Base-by-base conservation (phyloP, 1,139 yeast genomes). In the Saccharomyces hybrid region DNA sequence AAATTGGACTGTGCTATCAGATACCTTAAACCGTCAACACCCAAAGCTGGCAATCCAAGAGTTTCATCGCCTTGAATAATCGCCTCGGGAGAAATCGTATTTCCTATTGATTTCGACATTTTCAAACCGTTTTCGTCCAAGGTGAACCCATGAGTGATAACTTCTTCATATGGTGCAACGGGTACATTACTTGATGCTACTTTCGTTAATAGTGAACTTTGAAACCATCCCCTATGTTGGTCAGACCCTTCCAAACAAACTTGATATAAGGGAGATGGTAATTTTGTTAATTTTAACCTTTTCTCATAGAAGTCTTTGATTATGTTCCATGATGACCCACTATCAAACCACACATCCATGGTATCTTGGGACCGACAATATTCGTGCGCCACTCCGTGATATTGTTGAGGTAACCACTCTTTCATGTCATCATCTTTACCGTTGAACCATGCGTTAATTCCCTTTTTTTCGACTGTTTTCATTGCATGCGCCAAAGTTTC, bases 181-280 rank as follows among this genome's bases (percentile, higher is more conserved):
- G 70, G 64, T 1, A 46, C 31, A 11, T 69, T 64, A 0, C 73
- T 62, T 9, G 70, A 65, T 1, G 83, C 91, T 31, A 89, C 78
- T 64, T 84, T 87, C 42, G 95, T 91, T 56, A 95, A 74, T 42
- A 95, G 73, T 0, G 97, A 89, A 28, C 96, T 88, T 72, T 93
- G 99, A 69, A 93, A 93, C 99, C 99, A 93, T 0, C 99, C 99
- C 57, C 99, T 80, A 67, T 95, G 99, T 69, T 93, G 99, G 67
- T 93, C 99, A 34, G 93, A 82, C 1, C 99, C 99, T 73, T 93
- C 99, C 23, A 91, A 71, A 66, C 89, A 91, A 14, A 88, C 78
- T 67, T 91, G 95, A 0, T 96, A 88, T 6, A 85, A 68, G 7
- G 53, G 73, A 56, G 55, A 73, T 57, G 62, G 74, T 57, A 56